phyloP scores from a whole-genome alignment of 108 stramenopile genomes.

The Nitzschia sp. region DNA sequence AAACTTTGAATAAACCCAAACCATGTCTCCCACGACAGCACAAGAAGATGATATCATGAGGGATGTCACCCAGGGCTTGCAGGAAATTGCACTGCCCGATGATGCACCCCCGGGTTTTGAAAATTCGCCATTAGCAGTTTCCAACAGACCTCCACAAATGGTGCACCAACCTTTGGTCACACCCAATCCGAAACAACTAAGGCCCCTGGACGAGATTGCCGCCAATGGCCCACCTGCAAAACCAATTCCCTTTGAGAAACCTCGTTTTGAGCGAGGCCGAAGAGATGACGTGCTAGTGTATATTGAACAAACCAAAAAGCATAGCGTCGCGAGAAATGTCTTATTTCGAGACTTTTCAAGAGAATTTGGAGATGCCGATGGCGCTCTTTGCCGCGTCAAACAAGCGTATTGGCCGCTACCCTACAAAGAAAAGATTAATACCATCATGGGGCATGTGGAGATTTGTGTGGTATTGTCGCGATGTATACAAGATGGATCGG shows the following conservation, averaged over 20 bases:
- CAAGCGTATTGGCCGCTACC: slow-evolving; percentile 49
- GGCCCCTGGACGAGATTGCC: slow-evolving; percentile 27
- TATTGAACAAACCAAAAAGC: slow-evolving; percentile 27
- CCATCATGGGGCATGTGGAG: slow-evolving; percentile 66
- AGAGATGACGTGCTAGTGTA: slow-evolving; percentile 44
- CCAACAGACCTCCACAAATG: slow-evolving; percentile 15
- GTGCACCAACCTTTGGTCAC: background rate
- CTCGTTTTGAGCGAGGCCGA: slow-evolving; percentile 41
- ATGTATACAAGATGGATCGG: slow-evolving; percentile 32
- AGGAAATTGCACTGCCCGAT: slow-evolving; percentile 6
- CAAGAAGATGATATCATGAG: slow-evolving; percentile 26
- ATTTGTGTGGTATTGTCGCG: slow-evolving; percentile 50
- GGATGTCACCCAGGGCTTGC: slow-evolving; percentile 26
- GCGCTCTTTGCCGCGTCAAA: slow-evolving; percentile 30
- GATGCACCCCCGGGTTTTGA: background rate
- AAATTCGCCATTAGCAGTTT: too few relatives aligned
- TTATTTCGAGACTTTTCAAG: slow-evolving; percentile 52
- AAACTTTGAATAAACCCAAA: too few relatives aligned
- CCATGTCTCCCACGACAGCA: too few relatives aligned
- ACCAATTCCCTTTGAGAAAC: slow-evolving; percentile 46
- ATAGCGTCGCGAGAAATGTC: slow-evolving; percentile 39
- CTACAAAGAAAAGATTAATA: slow-evolving; percentile 47
- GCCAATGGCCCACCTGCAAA: slow-evolving; percentile 38
- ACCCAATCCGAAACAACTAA: slow-evolving; percentile 11
- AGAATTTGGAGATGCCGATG: slow-evolving; percentile 40